A percentile compares a stretch with the other conserved stretches of the same genome.
Conservation (phyloP, 352 stramenopile species). For the Phytophthora idaei region DNA sequence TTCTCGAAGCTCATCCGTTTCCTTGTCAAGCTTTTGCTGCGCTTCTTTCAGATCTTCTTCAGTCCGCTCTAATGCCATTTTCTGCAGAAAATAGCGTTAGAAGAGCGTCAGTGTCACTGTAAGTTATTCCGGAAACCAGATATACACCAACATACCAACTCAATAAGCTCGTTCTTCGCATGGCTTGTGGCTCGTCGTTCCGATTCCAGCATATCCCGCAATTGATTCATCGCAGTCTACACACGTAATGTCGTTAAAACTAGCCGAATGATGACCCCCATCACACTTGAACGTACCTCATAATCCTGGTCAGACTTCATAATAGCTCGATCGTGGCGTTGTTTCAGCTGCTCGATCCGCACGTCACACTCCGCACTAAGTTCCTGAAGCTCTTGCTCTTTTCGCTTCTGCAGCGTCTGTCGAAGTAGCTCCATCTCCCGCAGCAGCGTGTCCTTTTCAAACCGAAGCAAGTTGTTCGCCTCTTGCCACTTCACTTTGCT, state of each 20-base stretch:
- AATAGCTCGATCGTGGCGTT: conserved; percentile 47
- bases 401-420: conserved; percentile 56
- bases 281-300: conserved; percentile 35
- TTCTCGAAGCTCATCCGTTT: conserved; percentile 64
- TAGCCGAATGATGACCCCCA: background rate
- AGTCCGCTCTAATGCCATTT: conserved; percentile 45
- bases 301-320: conserved; percentile 63
- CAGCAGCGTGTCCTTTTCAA: conserved; percentile 72
- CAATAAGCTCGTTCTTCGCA: conserved; percentile 48
- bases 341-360: conserved; percentile 64
- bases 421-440: conserved; percentile 65
- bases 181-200: conserved; percentile 43
- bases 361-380: conserved; percentile 54
- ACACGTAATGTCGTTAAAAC: background rate
- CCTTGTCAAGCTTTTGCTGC: conserved; percentile 67
- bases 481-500: conserved; percentile 52
- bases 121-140: background rate
- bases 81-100: conserved; percentile 22
- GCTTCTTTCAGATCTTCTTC: conserved; percentile 63
- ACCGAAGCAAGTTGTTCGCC: conserved; percentile 55
- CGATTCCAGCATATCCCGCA: conserved; percentile 42
- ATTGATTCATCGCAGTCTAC: conserved; percentile 44
- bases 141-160: conserved; percentile 30
- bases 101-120: no score
- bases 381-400: conserved; percentile 60